Conservation (phyloP, 257 asterid genomes). For the Fraxinus cuspidata region DNA sequence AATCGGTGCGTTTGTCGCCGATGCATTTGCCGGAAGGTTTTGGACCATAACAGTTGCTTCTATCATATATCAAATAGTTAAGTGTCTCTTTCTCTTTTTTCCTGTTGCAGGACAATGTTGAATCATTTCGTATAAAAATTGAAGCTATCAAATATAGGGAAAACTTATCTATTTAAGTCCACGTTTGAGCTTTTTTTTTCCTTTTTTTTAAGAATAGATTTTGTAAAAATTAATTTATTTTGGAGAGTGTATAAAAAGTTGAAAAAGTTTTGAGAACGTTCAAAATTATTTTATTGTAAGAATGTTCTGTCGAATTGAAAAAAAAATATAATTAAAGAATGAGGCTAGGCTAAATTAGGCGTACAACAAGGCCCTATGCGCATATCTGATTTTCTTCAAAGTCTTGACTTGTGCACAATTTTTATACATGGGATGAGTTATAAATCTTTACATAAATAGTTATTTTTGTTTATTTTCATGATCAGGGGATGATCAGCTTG, state of each 20-base stretch:
- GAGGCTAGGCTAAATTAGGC: not conserved
- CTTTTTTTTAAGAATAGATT: too few relatives aligned
- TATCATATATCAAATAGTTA: constrained; percentile 69
- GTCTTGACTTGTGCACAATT: too few relatives aligned
- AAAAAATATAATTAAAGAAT: too few relatives aligned
- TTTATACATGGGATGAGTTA: not conserved
- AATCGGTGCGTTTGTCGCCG: constrained; percentile 80
- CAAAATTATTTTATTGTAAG: too few relatives aligned
- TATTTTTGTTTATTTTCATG: not conserved
- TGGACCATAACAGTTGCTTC: constrained; percentile 88
- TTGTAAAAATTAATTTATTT: too few relatives aligned
- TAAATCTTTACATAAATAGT: not conserved
- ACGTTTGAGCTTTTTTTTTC: too few relatives aligned
- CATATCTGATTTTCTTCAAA: too few relatives aligned
- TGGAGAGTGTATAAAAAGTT: too few relatives aligned
- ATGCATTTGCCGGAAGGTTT: constrained; percentile 79
- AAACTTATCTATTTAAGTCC: too few relatives aligned
- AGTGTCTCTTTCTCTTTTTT: not conserved
- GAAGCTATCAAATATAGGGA: not conserved
- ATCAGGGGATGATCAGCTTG: constrained; percentile 75
- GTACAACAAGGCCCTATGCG: not conserved
- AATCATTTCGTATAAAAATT: not conserved
- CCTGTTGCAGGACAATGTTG: not conserved
- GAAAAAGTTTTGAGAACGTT: too few relatives aligned
- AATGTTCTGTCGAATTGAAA: too few relatives aligned